Evolutionary conservation across 2,329 filamentous ascomycete genomes (phyloP).

Genomic region (Epichloe sp.): DNA sequence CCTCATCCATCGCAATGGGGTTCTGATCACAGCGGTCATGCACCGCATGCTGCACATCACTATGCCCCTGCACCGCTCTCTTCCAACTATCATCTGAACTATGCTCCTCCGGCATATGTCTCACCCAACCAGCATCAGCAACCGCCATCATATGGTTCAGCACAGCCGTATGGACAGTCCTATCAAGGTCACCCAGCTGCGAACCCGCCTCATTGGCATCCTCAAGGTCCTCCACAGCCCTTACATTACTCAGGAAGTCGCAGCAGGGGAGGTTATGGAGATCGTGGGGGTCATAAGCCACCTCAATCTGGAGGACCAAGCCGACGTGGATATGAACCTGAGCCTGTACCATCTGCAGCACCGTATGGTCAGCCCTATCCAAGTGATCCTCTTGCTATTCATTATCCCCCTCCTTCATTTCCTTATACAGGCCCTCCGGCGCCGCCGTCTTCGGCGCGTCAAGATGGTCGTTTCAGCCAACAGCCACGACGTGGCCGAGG

Average conservation of each 20-base stretch:
- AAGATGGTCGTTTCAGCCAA: slow-evolving; percentile 23
- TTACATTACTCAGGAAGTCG: slow-evolving; percentile 26
- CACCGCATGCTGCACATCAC: slow-evolving; percentile 27
- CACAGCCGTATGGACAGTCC: slow-evolving; percentile 23
- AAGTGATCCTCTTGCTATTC: slow-evolving; percentile 25
- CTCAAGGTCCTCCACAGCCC: slow-evolving; percentile 19
- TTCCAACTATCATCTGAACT: slow-evolving; percentile 46
- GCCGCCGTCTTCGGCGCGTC: slow-evolving; percentile 20
- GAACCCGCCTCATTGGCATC: slow-evolving; percentile 9
- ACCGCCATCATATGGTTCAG: slow-evolving; percentile 29
- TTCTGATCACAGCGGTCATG: slow-evolving; percentile 22
- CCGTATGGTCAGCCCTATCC: slow-evolving; percentile 27
- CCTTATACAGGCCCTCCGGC: slow-evolving; percentile 28
- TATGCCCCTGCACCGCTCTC: slow-evolving; percentile 36
- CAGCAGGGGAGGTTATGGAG: slow-evolving; percentile 33
- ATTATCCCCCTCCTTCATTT: slow-evolving; percentile 20
- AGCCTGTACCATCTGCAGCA: slow-evolving; percentile 18
- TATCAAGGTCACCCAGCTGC: slow-evolving; percentile 22
- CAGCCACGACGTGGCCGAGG: slow-evolving; percentile 22
- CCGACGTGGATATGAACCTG: slow-evolving; percentile 23
- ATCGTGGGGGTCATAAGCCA: slow-evolving; percentile 26
- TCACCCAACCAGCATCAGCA: slow-evolving; percentile 26
- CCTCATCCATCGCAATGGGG: slow-evolving; percentile 28
- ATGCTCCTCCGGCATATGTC: slow-evolving; percentile 40
- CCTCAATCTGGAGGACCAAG: slow-evolving; percentile 17